phyloP scores from a whole-genome alignment of 768 basidiomycete genomes.

The Agaricus blazei region DNA sequence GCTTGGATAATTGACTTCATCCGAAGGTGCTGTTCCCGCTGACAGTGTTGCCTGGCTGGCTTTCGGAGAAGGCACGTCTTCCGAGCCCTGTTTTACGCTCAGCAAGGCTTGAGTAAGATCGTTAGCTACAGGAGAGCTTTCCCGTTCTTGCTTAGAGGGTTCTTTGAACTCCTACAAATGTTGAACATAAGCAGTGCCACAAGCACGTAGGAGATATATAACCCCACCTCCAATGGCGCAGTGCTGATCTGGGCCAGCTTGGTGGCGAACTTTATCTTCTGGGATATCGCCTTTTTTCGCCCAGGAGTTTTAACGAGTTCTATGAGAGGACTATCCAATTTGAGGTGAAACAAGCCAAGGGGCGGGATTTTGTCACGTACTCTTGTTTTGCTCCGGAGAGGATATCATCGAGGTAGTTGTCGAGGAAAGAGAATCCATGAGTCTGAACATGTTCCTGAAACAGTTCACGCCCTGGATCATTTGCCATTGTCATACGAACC shows the following conservation, averaged over 20 bases:
- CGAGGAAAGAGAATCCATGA: constrained; percentile 75
- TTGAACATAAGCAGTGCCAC: background rate
- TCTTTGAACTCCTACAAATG: constrained; percentile 22
- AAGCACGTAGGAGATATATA: background rate
- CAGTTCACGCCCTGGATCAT: constrained; percentile 64
- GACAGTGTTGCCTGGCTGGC: background rate
- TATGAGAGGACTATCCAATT: constrained; percentile 53
- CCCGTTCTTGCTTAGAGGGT: constrained; percentile 19
- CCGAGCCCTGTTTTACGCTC: constrained; percentile 17
- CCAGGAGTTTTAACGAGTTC: constrained; percentile 84
- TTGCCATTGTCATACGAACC: constrained; percentile 63
- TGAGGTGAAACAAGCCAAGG: background rate
- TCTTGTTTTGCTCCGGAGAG: constrained; percentile 61
- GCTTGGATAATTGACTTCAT: background rate
- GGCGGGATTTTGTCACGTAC: constrained; percentile 30
- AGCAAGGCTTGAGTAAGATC: constrained; percentile 43
- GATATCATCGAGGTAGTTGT: constrained; percentile 74
- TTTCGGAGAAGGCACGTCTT: background rate
- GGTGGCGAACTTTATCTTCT: constrained; percentile 44
- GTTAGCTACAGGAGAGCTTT: constrained; percentile 38
- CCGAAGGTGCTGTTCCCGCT: background rate
- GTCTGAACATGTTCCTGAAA: constrained; percentile 71
- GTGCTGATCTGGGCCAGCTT: constrained; percentile 38
- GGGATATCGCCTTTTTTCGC: constrained; percentile 54
- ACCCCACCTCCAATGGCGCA: constrained; percentile 42